These are phyloP conservation scores for Auricularia sp. DNA, from an alignment of 768 basidiomycete genomes.

Conservation along the genomic window DNA sequence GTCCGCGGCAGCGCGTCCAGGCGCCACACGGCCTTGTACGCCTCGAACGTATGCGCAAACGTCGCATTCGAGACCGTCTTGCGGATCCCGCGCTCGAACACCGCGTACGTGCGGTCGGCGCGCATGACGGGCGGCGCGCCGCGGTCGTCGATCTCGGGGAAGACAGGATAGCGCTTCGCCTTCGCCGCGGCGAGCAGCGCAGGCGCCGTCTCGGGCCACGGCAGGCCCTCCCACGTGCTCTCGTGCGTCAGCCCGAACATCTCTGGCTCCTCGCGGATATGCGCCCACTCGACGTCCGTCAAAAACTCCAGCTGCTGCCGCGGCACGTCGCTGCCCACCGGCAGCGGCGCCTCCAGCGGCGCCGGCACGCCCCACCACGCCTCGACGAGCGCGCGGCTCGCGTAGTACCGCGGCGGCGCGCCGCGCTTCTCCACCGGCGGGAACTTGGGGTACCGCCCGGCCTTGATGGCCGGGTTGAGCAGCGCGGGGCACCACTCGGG, in stretches of 20 bases:
- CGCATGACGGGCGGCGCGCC: neutral
- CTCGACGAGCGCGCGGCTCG: neutral
- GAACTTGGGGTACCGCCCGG: neutral
- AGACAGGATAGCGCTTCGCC: neutral
- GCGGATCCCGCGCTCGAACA: neutral
- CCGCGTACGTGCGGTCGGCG: neutral
- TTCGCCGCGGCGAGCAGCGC: neutral
- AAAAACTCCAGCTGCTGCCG: neutral
- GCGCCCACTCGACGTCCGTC: neutral
- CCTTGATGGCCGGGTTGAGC: neutral
- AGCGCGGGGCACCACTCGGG: neutral
- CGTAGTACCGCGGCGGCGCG: neutral
- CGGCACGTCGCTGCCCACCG: neutral
- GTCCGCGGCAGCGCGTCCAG: neutral
- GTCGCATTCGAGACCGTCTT: neutral
- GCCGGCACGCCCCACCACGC: neutral
- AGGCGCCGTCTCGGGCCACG: neutral
- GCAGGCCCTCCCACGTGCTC: neutral
- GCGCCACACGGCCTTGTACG: neutral
- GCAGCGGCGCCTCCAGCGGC: neutral
- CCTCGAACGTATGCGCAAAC: neutral
- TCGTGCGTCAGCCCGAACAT: neutral
- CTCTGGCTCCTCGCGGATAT: neutral
- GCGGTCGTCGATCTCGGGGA: constrained; percentile 2
- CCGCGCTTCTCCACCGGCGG: neutral